These are phyloP conservation scores for Aspergillus sergii DNA, from an alignment of 2,329 filamentous ascomycete species.

Conservation along the genomic window DNA sequence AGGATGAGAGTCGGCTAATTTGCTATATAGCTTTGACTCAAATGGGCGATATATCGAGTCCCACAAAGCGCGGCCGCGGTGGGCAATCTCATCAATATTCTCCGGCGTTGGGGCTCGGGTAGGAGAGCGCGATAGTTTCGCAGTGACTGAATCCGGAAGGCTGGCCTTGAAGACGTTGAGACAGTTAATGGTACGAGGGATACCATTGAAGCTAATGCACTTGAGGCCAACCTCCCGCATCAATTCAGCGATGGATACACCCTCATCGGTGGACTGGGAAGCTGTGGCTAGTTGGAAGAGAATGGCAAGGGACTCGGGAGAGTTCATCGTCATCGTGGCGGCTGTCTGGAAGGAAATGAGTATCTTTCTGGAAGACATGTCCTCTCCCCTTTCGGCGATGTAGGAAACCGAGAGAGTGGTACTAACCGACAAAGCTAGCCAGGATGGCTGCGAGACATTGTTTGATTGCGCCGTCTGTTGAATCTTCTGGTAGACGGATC, in stretches of 20 bases:
- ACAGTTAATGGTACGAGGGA: conserved; percentile 81
- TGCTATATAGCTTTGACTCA: conserved; percentile 69
- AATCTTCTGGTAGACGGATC: conserved; percentile 65
- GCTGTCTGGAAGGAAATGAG: conserved; percentile 65
- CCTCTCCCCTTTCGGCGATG: background rate
- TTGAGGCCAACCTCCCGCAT: conserved; percentile 51
- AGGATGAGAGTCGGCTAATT: conserved; percentile 74
- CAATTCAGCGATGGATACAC: conserved; percentile 39
- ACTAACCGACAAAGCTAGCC: conserved; percentile 66
- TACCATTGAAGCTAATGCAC: conserved; percentile 54
- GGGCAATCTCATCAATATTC: conserved; percentile 58
- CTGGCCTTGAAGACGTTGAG: conserved; percentile 70
- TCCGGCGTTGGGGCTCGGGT: conserved; percentile 56
- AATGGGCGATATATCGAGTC: conserved; percentile 76
- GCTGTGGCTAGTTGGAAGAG: conserved; percentile 56
- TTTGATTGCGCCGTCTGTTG: conserved; percentile 64
- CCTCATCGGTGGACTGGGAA: conserved; percentile 27
- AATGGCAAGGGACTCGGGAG: conserved; percentile 70
- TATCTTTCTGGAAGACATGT: background rate
- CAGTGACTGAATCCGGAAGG: conserved; percentile 60
- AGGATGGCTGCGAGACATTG: conserved; percentile 65
- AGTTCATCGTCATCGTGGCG: conserved; percentile 84
- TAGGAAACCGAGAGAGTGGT: background rate
- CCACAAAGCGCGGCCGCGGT: conserved; percentile 70
- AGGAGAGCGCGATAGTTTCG: conserved; percentile 57